phyloP scores from a whole-genome alignment of 1,284 basidiomycete genomes.

The Cronartium quercuum region DNA sequence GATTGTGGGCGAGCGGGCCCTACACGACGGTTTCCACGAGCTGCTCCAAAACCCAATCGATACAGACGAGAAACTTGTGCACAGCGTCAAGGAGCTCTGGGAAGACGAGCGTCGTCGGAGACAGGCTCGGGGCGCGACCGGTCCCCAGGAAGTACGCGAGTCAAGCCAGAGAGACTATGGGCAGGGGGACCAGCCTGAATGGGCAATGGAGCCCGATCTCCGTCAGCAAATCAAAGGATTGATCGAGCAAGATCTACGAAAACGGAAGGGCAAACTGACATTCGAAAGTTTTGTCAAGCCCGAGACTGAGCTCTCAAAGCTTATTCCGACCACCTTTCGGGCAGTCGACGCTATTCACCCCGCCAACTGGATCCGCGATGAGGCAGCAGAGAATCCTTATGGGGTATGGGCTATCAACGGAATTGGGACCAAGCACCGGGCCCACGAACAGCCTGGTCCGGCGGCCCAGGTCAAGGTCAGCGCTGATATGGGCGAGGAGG shows the following conservation, averaged over 20 bases:
- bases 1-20: slow-evolving; percentile 59
- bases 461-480: neutral
- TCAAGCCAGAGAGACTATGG: slow-evolving; percentile 29
- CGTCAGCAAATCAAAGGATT: slow-evolving; percentile 20
- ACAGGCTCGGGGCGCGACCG: slow-evolving; percentile 48
- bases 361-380: slow-evolving; percentile 41
- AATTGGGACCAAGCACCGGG: slow-evolving; percentile 15
- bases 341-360: slow-evolving; percentile 35
- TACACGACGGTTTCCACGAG: slow-evolving; percentile 68
- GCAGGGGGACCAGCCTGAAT: slow-evolving; percentile 39
- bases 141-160: slow-evolving; percentile 40
- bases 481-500: neutral
- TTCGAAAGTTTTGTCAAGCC: slow-evolving; percentile 24
- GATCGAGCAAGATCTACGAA: slow-evolving; percentile 38
- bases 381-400: slow-evolving; percentile 46
- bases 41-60: slow-evolving; percentile 54
- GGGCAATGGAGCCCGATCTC: slow-evolving; percentile 36
- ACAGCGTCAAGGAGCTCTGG: slow-evolving; percentile 87
- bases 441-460: neutral
- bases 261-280: slow-evolving; percentile 22
- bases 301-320: slow-evolving; percentile 9
- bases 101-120: slow-evolving; percentile 79
- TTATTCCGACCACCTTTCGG: slow-evolving; percentile 37
- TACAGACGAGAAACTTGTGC: slow-evolving; percentile 69
- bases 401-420: slow-evolving; percentile 50